These are phyloP conservation scores for Penicillium sp. DNA, from an alignment of 2,329 filamentous ascomycete species.

Conservation along the genomic window DNA sequence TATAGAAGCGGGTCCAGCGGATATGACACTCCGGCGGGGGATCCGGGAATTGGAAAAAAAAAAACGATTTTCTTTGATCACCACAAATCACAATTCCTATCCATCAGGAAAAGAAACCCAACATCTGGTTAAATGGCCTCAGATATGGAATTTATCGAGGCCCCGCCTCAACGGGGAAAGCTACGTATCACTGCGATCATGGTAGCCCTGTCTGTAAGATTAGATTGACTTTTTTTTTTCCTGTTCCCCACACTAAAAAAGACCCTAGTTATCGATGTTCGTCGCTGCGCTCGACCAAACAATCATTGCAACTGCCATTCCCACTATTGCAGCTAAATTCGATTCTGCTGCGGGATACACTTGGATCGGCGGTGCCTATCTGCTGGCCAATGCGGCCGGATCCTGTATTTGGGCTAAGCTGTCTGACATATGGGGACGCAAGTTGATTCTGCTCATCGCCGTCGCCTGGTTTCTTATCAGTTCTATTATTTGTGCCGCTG, in stretches of 20 bases:
- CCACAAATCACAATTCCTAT: neutral
- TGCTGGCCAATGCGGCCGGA: conserved; percentile 67
- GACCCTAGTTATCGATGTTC: conserved; percentile 30
- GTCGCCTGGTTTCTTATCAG: conserved; percentile 52
- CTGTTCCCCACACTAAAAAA: conserved; percentile 5
- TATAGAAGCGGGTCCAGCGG: neutral
- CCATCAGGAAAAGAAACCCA: neutral
- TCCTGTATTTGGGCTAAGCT: conserved; percentile 70
- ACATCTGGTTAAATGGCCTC: conserved; percentile 4
- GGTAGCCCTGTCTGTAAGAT: conserved; percentile 28
- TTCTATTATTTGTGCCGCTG: conserved; percentile 52
- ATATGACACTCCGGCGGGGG: neutral
- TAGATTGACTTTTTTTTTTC: neutral
- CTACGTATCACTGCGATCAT: conserved; percentile 28
- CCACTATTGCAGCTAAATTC: conserved; percentile 62
- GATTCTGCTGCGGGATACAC: conserved; percentile 69
- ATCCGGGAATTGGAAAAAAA: neutral
- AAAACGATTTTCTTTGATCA: neutral
- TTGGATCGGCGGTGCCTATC: conserved; percentile 75
- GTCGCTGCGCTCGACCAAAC: conserved; percentile 47
- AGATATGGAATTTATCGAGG: conserved; percentile 18
- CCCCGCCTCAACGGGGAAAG: conserved; percentile 15
- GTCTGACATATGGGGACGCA: conserved; percentile 60
- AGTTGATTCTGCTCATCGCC: conserved; percentile 52
- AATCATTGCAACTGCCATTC: conserved; percentile 62